Evolutionary conservation across 202 grass and related monocot species (phyloP), one percentile per base, ranked within the genome.

Genomic region (Cymbopogon flexuosus): DNA sequence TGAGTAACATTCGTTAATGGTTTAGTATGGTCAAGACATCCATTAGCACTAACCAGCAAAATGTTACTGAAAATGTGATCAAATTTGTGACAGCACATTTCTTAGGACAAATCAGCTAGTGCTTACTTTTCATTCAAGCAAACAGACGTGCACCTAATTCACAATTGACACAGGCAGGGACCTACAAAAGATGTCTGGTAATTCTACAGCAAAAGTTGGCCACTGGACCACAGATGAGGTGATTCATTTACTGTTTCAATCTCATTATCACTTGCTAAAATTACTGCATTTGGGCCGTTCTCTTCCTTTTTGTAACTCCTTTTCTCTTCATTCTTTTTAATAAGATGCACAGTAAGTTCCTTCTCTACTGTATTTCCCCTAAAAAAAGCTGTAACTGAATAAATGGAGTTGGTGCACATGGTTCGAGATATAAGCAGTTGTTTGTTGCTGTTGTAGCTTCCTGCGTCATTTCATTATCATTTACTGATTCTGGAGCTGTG

Each of bases 111-210:
- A 15, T 3, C 70, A 66, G 24, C 5, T 46, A 39, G 70, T 79
- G 19, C 15, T 65, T 33, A 13, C 64, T 8, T 85, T 59, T 61
- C 10, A 39, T 65, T 8, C 0, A 19, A 73, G 39, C n/a, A 85
- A 77, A 82, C 36, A 42, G 62, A 15, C 72, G 22, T 84, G 78
- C 43, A 51, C 75, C 46, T 93, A 91, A 94, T 89, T 91, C 62
- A 84, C 75, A 79, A 69, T 80, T 87, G 67, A 80, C 89, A 85
- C 92, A 98, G 88, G 77, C 88, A 98, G 95, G 90, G 95, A 98
- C 91, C 86, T 98, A 85, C 95, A 98, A 84, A 89, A 87, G 79
- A 93, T 98, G 79, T 95, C 90, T 91, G 88, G 92, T 91, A 95
- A 98, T 86, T 70, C 61, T 76, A 87, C 86, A 35, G 79, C 90